Percentiles rank a stretch among this genome's conserved stretches.
Evolutionary conservation across 352 stramenopile genomes (phyloP).

Genomic region (Thraustochytrium aureum): DNA sequence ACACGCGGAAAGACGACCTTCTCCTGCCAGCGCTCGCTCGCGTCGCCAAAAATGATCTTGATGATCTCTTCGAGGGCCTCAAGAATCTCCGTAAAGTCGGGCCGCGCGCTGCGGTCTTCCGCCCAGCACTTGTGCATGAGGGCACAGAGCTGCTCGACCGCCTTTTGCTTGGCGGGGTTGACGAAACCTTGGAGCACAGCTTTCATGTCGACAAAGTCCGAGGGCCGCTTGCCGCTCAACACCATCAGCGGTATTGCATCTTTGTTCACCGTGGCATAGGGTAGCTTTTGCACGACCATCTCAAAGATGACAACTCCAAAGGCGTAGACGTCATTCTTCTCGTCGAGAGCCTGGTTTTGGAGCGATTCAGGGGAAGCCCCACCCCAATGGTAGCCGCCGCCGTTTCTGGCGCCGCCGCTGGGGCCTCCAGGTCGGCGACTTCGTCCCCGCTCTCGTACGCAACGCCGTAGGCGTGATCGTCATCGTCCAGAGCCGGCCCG

Average conservation of each 20-base stretch:
- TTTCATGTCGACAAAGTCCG: slow-evolving; percentile 1
- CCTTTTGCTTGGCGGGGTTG: not conserved
- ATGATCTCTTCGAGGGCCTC: slow-evolving; percentile 51
- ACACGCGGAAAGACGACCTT: not conserved
- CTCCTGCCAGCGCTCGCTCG: slow-evolving; percentile 13
- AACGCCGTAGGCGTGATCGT: no score
- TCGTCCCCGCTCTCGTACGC: no score
- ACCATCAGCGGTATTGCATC: slow-evolving; percentile 54
- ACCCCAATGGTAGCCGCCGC: no score
- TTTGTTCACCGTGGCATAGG: slow-evolving; percentile 57
- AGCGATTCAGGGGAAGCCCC: slow-evolving; percentile 83
- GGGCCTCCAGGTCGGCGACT: no score
- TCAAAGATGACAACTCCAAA: slow-evolving; percentile 59
- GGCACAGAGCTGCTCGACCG: not conserved
- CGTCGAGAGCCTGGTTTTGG: slow-evolving; percentile 71
- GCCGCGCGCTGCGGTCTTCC: slow-evolving; percentile 64
- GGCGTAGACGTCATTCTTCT: slow-evolving; percentile 69
- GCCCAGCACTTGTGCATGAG: slow-evolving; percentile 67
- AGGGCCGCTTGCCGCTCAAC: not conserved
- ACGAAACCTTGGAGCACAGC: not conserved
- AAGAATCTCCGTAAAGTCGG: slow-evolving; percentile 75
- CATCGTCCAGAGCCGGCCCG: no score
- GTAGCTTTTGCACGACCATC: slow-evolving; percentile 50
- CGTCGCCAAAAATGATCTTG: not conserved
- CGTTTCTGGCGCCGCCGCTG: no score